Conservation (phyloP, 148 eudicot species). For the Cornus suecica region DNA sequence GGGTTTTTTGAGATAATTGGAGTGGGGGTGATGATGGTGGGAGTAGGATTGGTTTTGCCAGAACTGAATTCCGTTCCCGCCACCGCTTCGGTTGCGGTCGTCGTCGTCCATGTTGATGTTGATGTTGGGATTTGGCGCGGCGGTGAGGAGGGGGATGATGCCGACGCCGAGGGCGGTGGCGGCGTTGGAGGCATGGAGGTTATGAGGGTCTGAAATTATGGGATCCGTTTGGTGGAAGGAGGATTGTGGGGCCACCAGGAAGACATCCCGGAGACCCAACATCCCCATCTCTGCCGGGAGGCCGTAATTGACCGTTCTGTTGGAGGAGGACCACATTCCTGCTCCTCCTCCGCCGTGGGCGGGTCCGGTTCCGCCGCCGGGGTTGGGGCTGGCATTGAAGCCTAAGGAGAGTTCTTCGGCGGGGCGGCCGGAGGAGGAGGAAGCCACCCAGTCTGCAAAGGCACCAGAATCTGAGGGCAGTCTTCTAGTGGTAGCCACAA, state of each 20-base stretch:
- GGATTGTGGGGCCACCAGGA: conserved; percentile 57
- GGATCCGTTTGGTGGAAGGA: conserved; percentile 36
- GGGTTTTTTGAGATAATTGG: conserved; percentile 27
- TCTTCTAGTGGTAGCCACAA: conserved; percentile 60
- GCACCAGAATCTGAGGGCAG: conserved; percentile 49
- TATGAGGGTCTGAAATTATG: conserved; percentile 22
- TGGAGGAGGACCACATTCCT: conserved; percentile 50
- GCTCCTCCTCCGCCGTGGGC: conserved; percentile 5
- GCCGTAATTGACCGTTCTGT: conserved; percentile 40
- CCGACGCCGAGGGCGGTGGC: conserved; percentile 48
- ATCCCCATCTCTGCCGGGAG: conserved; percentile 57
- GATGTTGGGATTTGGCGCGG: conserved; percentile 29
- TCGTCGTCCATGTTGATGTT: too few relatives aligned
- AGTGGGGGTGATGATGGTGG: conserved; percentile 26
- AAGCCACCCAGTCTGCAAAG: conserved; percentile 57
- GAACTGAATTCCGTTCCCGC: conserved; percentile 34
- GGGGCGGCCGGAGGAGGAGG: conserved; percentile 30
- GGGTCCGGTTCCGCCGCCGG: conserved; percentile 13
- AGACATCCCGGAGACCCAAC: conserved; percentile 42
- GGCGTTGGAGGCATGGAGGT: conserved; percentile 19
- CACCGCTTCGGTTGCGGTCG: neutral
- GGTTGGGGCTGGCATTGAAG: conserved; percentile 38
- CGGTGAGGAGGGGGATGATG: conserved; percentile 63
- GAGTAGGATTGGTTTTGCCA: conserved; percentile 43
- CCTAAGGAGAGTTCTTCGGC: conserved; percentile 50